Conservation (phyloP, 441 rosid genomes). For the Populus hybrid region DNA sequence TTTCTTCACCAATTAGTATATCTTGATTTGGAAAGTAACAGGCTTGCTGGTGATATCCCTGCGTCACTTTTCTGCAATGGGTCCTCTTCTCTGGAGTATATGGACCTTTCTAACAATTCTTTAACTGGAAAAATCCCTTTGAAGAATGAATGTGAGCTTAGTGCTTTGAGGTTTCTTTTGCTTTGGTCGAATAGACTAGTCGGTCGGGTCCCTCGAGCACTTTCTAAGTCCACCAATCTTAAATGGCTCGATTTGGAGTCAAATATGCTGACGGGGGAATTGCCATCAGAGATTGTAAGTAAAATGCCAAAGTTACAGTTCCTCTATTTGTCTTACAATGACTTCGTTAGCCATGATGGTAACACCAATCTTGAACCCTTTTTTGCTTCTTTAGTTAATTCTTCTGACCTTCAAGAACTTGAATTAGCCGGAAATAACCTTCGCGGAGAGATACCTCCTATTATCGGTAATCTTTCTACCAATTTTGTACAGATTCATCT, state of each 20-base stretch:
- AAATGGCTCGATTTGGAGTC: slow-evolving; percentile 77
- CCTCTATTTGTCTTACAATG: slow-evolving; percentile 76
- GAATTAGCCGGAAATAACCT: slow-evolving; percentile 74
- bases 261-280: slow-evolving; percentile 60
- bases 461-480: slow-evolving; percentile 55
- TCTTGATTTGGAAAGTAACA: slow-evolving; percentile 58
- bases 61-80: slow-evolving; percentile 57
- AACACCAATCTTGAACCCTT: slow-evolving; percentile 81
- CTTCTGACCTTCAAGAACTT: slow-evolving; percentile 60
- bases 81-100: slow-evolving; percentile 48
- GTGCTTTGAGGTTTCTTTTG: slow-evolving; percentile 55
- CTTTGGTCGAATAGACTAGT: slow-evolving; percentile 74
- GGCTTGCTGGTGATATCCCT: slow-evolving; percentile 56
- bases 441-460: slow-evolving; percentile 61
- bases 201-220: slow-evolving; percentile 58
- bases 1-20: slow-evolving; percentile 44
- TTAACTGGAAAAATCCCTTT: slow-evolving; percentile 57
- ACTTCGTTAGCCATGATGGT: slow-evolving; percentile 55
- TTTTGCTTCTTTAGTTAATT: slow-evolving; percentile 55
- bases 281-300: slow-evolving; percentile 53
- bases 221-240: slow-evolving; percentile 61
- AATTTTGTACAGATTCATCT: slow-evolving; percentile 67
- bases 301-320: slow-evolving; percentile 60
- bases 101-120: slow-evolving; percentile 80
- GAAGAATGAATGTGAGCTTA: slow-evolving; percentile 46